These are phyloP conservation scores for Trifolium dubium DNA, from an alignment of 306 rosid species.

Conservation along the genomic window DNA sequence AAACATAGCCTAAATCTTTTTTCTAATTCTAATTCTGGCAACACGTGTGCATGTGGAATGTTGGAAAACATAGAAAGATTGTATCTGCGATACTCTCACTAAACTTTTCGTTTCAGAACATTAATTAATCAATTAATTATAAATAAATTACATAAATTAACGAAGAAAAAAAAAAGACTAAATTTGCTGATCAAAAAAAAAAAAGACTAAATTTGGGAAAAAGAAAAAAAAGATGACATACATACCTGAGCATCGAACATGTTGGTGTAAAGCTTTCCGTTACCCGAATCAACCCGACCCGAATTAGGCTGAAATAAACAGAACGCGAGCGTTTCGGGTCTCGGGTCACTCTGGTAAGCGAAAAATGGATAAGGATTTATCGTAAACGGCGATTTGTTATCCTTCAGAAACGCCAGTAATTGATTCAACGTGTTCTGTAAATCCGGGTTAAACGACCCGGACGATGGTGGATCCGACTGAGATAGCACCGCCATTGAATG, in stretches of 20 bases:
- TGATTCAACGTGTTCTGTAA: slow-evolving; percentile 48
- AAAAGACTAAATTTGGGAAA: not conserved
- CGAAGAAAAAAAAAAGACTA: not conserved
- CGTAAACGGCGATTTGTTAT: slow-evolving; percentile 67
- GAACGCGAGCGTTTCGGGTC: slow-evolving; percentile 82
- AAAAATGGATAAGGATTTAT: slow-evolving; percentile 89
- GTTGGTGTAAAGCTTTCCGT: slow-evolving; percentile 76
- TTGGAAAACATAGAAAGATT: not conserved
- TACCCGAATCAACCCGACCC: slow-evolving; percentile 82
- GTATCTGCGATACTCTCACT: slow-evolving; percentile 32
- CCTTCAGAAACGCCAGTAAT: slow-evolving; percentile 60
- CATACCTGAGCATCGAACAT: slow-evolving; percentile 97
- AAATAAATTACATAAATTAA: not conserved
- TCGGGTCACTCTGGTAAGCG: slow-evolving; percentile 79
- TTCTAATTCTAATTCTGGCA: not conserved
- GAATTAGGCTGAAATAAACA: slow-evolving; percentile 83
- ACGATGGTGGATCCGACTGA: slow-evolving; percentile 85
- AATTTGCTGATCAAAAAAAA: no score
- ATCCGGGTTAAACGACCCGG: slow-evolving; percentile 65
- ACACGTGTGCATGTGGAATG: slow-evolving; percentile 40
- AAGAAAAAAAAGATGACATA: not conserved
- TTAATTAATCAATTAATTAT: not conserved
- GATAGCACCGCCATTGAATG: slow-evolving; percentile 78
- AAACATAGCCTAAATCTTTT: no score
- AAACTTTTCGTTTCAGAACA: slow-evolving; percentile 10